A percentile compares a stretch with the other conserved stretches of the same genome.
Evolutionary conservation across 176 grass and related monocot genomes (phyloP).

Genomic region (Aegilops speltoides): DNA sequence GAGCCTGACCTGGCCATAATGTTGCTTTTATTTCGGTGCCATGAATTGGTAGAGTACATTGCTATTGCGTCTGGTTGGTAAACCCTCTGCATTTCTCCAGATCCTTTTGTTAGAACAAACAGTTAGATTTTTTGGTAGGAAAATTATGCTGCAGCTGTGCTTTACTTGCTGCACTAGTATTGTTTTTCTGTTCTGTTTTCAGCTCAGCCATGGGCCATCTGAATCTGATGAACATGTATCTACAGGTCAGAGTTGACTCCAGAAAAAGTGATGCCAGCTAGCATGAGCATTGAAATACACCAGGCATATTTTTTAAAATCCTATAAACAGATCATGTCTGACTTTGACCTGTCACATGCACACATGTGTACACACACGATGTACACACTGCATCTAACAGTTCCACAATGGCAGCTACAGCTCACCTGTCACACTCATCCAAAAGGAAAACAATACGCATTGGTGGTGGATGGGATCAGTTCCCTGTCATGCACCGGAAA

Average conservation of each 20-base stretch:
- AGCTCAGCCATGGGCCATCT: neutral
- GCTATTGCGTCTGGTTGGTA: neutral
- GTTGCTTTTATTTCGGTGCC: too few relatives aligned
- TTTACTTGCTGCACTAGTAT: too few relatives aligned
- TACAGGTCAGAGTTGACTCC: slow-evolving; percentile 18
- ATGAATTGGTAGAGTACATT: neutral
- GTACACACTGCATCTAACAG: neutral
- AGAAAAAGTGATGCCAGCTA: slow-evolving; percentile 21
- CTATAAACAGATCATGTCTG: neutral
- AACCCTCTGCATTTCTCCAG: neutral
- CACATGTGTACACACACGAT: neutral
- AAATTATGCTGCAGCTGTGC: too few relatives aligned
- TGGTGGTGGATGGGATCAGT: slow-evolving; percentile 19
- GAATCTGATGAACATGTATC: neutral
- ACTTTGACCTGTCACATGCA: slow-evolving; percentile 14
- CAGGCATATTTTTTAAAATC: neutral
- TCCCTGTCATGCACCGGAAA: slow-evolving; percentile 20
- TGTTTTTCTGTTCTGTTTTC: too few relatives aligned
- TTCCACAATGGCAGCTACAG: slow-evolving; percentile 25
- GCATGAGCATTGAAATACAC: slow-evolving; percentile 9
- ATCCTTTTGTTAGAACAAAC: neutral
- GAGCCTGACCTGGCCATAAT: too few relatives aligned
- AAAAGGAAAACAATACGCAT: neutral
- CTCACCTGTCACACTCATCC: slow-evolving; percentile 38
- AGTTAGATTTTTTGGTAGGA: too few relatives aligned